A percentile compares a stretch with the other conserved stretches of the same genome.
Conservation (phyloP, 768 basidiomycete genomes). For the Clavulina sp. region DNA sequence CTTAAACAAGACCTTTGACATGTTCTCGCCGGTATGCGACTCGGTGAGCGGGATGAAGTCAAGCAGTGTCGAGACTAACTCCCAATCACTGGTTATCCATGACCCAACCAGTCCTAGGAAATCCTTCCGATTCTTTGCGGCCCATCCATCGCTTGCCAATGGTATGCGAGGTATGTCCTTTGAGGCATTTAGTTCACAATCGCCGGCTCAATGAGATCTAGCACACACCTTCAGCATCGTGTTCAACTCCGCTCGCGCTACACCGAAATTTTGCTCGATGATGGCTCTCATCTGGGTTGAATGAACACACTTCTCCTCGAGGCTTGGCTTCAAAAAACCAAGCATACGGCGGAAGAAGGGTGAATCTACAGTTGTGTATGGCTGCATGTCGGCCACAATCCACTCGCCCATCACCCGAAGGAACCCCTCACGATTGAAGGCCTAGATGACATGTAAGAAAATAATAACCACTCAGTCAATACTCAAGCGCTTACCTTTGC, state of each 20-base stretch:
- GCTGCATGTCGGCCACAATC: conserved; percentile 12
- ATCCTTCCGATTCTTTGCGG: conserved; percentile 1
- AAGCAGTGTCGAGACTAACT: not conserved
- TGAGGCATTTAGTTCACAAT: not conserved
- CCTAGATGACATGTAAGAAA: not conserved
- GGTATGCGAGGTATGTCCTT: not conserved
- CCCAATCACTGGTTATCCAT: conserved; percentile 1
- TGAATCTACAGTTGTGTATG: conserved; percentile 10
- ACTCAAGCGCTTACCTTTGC: not conserved
- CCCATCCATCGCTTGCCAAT: conserved; percentile 1
- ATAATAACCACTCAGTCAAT: not conserved
- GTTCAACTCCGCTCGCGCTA: conserved; percentile 7
- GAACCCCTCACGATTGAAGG: conserved; percentile 3
- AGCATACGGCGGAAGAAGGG: conserved; percentile 12
- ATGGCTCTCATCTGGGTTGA: conserved; percentile 6
- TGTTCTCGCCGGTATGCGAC: conserved; percentile 4
- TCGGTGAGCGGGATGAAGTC: not conserved
- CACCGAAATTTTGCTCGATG: conserved; percentile 13
- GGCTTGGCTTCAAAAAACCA: conserved; percentile 8
- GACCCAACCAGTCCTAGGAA: not conserved
- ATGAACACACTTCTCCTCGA: conserved; percentile 7
- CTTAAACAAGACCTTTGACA: not conserved
- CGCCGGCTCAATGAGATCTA: not conserved
- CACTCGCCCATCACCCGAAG: conserved; percentile 9
- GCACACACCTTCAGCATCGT: conserved; percentile 11